Conservation (phyloP, 140 eudicot species). For the Senecio squalidus region DNA sequence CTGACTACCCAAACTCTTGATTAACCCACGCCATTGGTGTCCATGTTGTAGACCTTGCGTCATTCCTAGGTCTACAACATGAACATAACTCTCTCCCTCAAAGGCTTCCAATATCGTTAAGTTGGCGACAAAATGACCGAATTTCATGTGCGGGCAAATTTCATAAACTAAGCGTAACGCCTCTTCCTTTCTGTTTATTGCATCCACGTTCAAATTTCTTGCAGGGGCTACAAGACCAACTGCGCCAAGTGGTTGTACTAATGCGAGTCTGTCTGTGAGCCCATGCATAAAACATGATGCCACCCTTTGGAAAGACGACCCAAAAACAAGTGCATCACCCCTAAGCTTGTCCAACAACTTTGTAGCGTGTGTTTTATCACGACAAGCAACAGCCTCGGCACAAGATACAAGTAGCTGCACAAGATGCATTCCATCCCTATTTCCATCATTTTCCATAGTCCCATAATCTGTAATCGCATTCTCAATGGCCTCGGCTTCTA, state of each 20-base stretch:
- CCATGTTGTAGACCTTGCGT: slow-evolving; percentile 65
- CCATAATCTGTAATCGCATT: slow-evolving; percentile 36
- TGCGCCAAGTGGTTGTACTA: slow-evolving; percentile 61
- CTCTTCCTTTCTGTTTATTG: slow-evolving; percentile 43
- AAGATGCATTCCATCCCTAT: slow-evolving; percentile 42
- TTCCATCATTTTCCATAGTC: slow-evolving; percentile 22
- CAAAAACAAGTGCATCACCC: slow-evolving; percentile 52
- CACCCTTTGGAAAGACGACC: slow-evolving; percentile 68
- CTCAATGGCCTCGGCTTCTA: slow-evolving; percentile 60
- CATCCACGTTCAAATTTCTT: slow-evolving; percentile 31
- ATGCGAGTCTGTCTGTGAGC: slow-evolving; percentile 50
- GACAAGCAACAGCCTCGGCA: slow-evolving; percentile 78
- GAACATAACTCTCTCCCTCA: slow-evolving; percentile 80
- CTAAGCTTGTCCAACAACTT: slow-evolving; percentile 48
- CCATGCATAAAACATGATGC: slow-evolving; percentile 83
- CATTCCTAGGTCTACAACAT: slow-evolving; percentile 76
- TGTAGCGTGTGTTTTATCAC: slow-evolving; percentile 57
- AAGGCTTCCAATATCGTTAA: slow-evolving; percentile 68
- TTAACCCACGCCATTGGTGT: slow-evolving; percentile 59
- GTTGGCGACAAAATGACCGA: slow-evolving; percentile 67
- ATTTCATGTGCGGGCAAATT: slow-evolving; percentile 58
- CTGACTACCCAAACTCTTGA: slow-evolving; percentile 44
- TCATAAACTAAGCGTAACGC: slow-evolving; percentile 56
- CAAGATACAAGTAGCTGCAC: slow-evolving; percentile 57
- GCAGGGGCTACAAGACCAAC: slow-evolving; percentile 45